phyloP scores from a whole-genome alignment of 768 basidiomycete genomes.

The Termitomyces sp. region DNA sequence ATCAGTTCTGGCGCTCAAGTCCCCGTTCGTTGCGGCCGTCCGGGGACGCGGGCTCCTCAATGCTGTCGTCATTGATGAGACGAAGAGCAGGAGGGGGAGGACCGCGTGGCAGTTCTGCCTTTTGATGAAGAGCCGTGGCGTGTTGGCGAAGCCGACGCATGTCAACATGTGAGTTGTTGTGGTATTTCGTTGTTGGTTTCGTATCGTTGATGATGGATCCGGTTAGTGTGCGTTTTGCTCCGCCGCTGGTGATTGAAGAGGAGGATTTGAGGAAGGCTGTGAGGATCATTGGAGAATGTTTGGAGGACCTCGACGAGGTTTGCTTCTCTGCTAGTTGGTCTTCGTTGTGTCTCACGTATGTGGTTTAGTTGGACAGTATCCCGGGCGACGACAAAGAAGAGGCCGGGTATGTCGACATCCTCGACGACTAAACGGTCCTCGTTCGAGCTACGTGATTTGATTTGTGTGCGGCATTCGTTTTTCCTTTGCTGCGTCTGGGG shows the following conservation, averaged over 20 bases:
- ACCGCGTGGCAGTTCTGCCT: slow-evolving; percentile 97
- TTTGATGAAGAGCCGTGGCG: slow-evolving; percentile 83
- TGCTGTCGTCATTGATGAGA: slow-evolving; percentile 90
- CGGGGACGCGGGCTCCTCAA: slow-evolving; percentile 88
- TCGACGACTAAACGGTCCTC: slow-evolving; percentile 3
- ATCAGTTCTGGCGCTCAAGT: slow-evolving; percentile 52
- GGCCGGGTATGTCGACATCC: slow-evolving; percentile 41
- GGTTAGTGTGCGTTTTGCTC: slow-evolving; percentile 88
- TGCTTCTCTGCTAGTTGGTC: slow-evolving; percentile 17
- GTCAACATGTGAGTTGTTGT: slow-evolving; percentile 78
- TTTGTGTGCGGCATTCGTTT: too few species aligned
- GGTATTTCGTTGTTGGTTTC: background rate
- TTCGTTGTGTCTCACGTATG: background rate
- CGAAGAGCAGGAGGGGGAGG: slow-evolving; percentile 65
- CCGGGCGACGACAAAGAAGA: slow-evolving; percentile 60
- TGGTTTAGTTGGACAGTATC: slow-evolving; percentile 37
- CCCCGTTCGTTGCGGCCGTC: slow-evolving; percentile 71
- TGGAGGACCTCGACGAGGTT: slow-evolving; percentile 79
- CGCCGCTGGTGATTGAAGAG: slow-evolving; percentile 92
- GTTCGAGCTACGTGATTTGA: background rate
- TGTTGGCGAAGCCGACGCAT: slow-evolving; percentile 96
- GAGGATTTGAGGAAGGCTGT: slow-evolving; percentile 75
- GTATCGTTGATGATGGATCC: background rate
- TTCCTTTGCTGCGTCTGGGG: too few species aligned
- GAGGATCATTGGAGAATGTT: slow-evolving; percentile 66